These are phyloP conservation scores for Fraxinus baroniana DNA, from an alignment of 305 asterid genomes.

Conservation along the genomic window DNA sequence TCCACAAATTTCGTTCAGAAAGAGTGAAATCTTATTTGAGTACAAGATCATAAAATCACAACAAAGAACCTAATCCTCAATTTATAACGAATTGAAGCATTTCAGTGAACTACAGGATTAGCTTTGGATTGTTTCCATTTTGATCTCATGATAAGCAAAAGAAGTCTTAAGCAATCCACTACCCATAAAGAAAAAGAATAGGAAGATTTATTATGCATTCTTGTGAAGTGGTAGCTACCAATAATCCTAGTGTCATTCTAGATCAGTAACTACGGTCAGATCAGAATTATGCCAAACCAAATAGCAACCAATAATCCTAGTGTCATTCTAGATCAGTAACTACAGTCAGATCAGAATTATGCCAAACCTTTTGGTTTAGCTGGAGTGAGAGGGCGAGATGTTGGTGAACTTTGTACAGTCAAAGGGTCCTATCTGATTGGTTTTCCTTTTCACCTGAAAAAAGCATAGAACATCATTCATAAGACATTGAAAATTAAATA, in stretches of 20 bases:
- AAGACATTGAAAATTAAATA: constrained; percentile 15
- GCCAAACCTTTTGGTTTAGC: constrained; percentile 37
- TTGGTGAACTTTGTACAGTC: constrained; percentile 78
- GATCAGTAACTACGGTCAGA: constrained; percentile 28
- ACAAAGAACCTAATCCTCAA: neutral
- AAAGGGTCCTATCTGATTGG: constrained; percentile 71
- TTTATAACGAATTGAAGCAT: constrained; percentile 3
- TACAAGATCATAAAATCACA: neutral
- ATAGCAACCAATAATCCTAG: neutral
- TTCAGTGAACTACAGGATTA: neutral
- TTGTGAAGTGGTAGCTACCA: constrained; percentile 2
- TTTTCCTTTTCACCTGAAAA: constrained; percentile 77
- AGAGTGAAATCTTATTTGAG: neutral
- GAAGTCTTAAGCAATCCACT: neutral
- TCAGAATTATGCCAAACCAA: constrained; percentile 33
- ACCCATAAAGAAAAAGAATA: neutral
- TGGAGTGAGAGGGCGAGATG: constrained; percentile 37
- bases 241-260: constrained; percentile 22
- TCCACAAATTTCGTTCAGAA: neutral
- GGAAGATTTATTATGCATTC: constrained; percentile 12
- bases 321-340: constrained; percentile 28
- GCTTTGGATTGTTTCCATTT: neutral
- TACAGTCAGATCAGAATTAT: constrained; percentile 29
- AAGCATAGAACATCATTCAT: constrained; percentile 22
- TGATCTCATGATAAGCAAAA: neutral